A percentile compares a stretch with the other conserved stretches of the same genome.
Evolutionary conservation across 1,139 yeast genomes (phyloP).

Genomic region (Williopsis jadinii): DNA sequence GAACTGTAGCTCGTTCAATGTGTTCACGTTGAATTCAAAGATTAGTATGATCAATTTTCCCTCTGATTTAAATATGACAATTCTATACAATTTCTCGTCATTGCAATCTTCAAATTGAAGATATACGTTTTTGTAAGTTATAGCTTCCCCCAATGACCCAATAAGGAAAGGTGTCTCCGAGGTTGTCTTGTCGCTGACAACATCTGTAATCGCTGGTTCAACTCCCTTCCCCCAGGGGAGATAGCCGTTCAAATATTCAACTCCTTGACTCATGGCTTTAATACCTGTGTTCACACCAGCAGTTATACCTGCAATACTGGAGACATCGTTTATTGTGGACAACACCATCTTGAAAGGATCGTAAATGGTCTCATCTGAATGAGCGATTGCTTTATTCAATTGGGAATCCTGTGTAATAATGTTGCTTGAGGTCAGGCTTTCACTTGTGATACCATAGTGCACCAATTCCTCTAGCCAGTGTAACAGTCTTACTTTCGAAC

Average conservation of each 20-base stretch:
- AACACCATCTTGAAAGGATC: constrained; percentile 21
- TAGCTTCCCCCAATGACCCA: constrained; percentile 12
- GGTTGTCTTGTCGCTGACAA: no score
- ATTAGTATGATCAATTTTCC: constrained; percentile 9
- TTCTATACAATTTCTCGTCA: constrained; percentile 10
- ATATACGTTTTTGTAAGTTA: constrained; percentile 14
- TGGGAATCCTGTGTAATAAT: constrained; percentile 2
- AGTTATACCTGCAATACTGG: constrained; percentile 16
- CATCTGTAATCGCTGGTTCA: no score
- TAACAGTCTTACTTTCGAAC: constrained; percentile 10
- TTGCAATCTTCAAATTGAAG: constrained; percentile 8
- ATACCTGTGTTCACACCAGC: constrained; percentile 15
- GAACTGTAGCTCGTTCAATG: constrained; percentile 10
- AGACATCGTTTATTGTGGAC: constrained; percentile 18
- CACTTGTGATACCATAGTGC: constrained; percentile 12
- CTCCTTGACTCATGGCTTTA: constrained; percentile 5
- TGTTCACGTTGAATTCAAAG: constrained; percentile 14
- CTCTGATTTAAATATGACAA: constrained; percentile 12
- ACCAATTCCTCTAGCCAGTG: constrained; percentile 15
- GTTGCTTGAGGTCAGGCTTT: constrained; percentile 10
- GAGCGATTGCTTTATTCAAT: background rate
- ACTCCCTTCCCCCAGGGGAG: no score
- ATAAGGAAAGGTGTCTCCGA: constrained; percentile 6
- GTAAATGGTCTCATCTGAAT: constrained; percentile 12
- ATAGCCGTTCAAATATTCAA: constrained; percentile 4